These are phyloP conservation scores for Backusella liffmaniae DNA, from an alignment of 192 early-diverging fungal genomes.

Conservation along the genomic window DNA sequence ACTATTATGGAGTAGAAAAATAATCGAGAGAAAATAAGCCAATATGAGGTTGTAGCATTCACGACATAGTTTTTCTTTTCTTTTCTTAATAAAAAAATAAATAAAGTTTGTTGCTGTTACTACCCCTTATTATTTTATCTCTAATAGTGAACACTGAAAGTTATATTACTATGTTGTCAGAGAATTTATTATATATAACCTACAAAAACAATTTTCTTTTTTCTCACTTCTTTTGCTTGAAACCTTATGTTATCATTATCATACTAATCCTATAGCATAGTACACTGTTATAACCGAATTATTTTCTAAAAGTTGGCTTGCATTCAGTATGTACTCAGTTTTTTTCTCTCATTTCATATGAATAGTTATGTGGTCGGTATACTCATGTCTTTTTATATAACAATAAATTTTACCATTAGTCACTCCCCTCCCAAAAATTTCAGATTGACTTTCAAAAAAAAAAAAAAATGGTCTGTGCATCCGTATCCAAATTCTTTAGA, in stretches of 20 bases:
- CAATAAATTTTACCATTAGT: not conserved
- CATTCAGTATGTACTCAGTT: not conserved
- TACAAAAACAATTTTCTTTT: not conserved
- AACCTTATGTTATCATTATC: not conserved
- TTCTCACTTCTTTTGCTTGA: not conserved
- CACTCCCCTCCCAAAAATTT: not conserved
- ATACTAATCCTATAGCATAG: not conserved
- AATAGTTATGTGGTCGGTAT: not conserved
- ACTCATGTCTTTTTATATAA: not conserved
- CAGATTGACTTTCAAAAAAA: not conserved
- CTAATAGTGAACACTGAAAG: not conserved
- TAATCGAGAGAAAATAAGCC: too few species aligned
- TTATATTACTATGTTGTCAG: not conserved
- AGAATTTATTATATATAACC: not conserved
- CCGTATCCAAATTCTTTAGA: not conserved
- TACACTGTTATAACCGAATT: not conserved
- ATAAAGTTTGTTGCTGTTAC: not conserved
- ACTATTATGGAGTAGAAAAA: not conserved
- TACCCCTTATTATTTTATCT: not conserved
- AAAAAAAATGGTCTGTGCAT: not conserved
- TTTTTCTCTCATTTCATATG: not conserved
- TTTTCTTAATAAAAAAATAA: not conserved
- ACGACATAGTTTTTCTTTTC: too few species aligned
- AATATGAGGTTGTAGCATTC: too few species aligned
- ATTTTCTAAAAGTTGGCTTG: not conserved